Evolutionary conservation across 768 basidiomycete species (phyloP).

Genomic region (Hydnomerulius pinastri): DNA sequence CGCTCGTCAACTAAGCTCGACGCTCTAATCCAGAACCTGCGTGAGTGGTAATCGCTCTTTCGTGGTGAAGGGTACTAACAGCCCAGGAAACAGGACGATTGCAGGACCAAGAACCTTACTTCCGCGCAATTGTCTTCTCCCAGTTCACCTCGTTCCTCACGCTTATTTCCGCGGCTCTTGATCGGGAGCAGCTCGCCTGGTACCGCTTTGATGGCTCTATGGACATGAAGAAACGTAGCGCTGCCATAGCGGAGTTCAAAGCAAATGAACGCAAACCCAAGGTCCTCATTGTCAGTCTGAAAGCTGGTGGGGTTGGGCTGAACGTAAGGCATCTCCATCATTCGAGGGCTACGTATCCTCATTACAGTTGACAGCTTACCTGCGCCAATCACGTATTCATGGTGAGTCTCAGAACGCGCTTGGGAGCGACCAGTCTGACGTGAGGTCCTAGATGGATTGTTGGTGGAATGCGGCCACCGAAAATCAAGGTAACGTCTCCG

Average conservation of each 20-base stretch:
- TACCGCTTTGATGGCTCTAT: constrained; percentile 92
- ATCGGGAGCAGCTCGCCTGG: constrained; percentile 67
- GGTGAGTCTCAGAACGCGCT: constrained; percentile 42
- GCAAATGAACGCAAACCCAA: constrained; percentile 68
- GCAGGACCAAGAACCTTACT: constrained; percentile 69
- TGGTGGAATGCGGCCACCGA: constrained; percentile 91
- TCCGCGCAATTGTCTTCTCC: constrained; percentile 86
- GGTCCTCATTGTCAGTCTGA: constrained; percentile 75
- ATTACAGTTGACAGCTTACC: constrained; percentile 53
- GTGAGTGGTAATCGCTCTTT: constrained; percentile 38
- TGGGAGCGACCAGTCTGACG: constrained; percentile 3
- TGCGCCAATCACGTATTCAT: constrained; percentile 85
- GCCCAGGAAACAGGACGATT: constrained; percentile 55
- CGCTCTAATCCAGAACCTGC: constrained; percentile 73
- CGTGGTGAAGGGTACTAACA: not conserved
- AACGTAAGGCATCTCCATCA: constrained; percentile 52
- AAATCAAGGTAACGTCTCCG: constrained; percentile 61
- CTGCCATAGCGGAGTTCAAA: constrained; percentile 79
- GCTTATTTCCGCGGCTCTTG: constrained; percentile 69
- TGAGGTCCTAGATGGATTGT: constrained; percentile 72
- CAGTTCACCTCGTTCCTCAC: constrained; percentile 90
- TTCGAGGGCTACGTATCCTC: constrained; percentile 1
- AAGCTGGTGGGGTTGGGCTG: constrained; percentile 90
- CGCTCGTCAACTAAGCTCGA: constrained; percentile 89
- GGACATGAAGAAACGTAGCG: constrained; percentile 79